These are phyloP conservation scores for Sporothrix humicola DNA, from an alignment of 2,329 filamentous ascomycete genomes.

Conservation along the genomic window DNA sequence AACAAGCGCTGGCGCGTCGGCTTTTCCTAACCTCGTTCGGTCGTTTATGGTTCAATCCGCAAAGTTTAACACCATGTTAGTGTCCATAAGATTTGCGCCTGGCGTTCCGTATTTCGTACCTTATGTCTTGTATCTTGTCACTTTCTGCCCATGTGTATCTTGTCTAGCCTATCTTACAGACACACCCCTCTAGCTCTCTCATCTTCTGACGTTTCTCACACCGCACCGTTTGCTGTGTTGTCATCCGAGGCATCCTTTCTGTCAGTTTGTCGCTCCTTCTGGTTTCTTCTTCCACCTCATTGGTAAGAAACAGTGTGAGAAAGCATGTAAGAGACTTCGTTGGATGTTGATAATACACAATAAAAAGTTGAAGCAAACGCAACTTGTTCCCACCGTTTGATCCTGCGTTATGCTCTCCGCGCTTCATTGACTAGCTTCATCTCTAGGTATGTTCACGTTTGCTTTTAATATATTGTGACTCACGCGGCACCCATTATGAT, in stretches of 20 bases:
- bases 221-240: neutral
- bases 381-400: neutral
- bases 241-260: neutral
- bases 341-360: no score
- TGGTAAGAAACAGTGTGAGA: neutral
- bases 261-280: neutral
- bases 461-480: constrained; percentile 7
- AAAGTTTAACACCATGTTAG: no score
- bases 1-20: neutral
- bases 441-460: neutral
- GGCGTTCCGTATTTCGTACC: neutral
- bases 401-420: neutral
- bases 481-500: neutral
- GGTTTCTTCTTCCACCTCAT: neutral
- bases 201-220: neutral
- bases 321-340: neutral
- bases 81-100: no score
- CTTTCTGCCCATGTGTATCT: neutral
- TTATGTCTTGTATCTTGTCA: neutral
- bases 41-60: no score
- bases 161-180: neutral
- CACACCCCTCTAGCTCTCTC: neutral
- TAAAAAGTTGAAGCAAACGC: neutral
- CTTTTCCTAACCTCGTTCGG: neutral
- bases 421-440: neutral